Conservation (phyloP, 2,329 filamentous ascomycete species). For the Sporothrix dimorphospora region DNA sequence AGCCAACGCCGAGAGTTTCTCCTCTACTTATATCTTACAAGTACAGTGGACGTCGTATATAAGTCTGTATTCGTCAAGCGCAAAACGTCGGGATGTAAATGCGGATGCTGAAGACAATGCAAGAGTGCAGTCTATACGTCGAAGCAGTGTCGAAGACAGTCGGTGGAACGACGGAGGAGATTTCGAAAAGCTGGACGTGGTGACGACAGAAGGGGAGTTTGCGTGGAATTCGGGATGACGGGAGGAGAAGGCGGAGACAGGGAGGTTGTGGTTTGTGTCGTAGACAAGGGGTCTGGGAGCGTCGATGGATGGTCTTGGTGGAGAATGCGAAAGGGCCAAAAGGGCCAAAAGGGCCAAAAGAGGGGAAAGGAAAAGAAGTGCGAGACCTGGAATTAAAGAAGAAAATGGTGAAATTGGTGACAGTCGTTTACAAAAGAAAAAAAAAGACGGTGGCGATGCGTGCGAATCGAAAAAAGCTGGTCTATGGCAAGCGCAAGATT, state of each 20-base stretch:
- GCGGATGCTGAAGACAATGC: background rate
- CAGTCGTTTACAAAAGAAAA: background rate
- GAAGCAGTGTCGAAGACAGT: background rate
- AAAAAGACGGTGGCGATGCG: background rate
- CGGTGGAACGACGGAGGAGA: background rate
- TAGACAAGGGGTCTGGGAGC: background rate
- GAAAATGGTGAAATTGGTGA: background rate
- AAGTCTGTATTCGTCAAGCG: background rate
- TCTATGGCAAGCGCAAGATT: background rate
- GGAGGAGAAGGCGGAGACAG: background rate
- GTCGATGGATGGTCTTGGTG: conserved; percentile 6
- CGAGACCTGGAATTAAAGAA: background rate
- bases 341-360: background rate
- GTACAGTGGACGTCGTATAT: background rate
- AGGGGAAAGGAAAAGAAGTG: background rate
- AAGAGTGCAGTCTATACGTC: background rate
- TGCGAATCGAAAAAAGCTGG: background rate
- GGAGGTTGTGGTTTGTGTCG: background rate
- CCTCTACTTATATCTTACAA: background rate
- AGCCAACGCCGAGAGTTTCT: background rate
- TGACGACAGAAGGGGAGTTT: background rate
- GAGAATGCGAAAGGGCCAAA: background rate
- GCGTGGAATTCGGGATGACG: background rate
- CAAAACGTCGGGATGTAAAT: background rate
- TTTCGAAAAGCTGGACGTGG: background rate